These are phyloP conservation scores for Candida dajiaensis DNA, from an alignment of 805 yeast species.

Conservation along the genomic window DNA sequence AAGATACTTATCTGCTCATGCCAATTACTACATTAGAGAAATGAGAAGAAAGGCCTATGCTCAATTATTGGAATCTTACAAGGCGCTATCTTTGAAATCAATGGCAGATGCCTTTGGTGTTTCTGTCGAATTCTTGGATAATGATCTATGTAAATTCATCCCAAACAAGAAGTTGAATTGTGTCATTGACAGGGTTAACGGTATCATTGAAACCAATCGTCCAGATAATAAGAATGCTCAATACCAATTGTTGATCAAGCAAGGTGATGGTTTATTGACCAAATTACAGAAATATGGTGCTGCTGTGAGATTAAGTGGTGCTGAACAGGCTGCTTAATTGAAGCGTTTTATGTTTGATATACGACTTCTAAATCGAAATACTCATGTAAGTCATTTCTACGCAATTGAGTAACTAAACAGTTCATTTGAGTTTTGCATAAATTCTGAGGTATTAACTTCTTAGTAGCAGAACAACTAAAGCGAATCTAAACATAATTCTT, in stretches of 20 bases:
- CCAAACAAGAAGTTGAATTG: slow-evolving; percentile 93
- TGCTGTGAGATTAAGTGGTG: slow-evolving; percentile 91
- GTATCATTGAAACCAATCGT: slow-evolving; percentile 90
- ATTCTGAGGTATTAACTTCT: background rate
- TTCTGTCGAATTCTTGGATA: slow-evolving; percentile 78
- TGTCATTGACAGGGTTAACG: slow-evolving; percentile 92
- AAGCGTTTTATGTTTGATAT: no score
- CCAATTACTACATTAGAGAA: slow-evolving; percentile 82
- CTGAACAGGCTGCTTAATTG: slow-evolving; percentile 49
- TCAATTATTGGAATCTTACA: slow-evolving; percentile 90
- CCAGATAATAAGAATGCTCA: slow-evolving; percentile 96
- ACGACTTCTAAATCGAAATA: background rate
- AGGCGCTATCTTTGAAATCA: slow-evolving; percentile 79
- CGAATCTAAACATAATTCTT: slow-evolving; percentile 30
- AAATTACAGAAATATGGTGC: slow-evolving; percentile 96
- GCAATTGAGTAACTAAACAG: background rate
- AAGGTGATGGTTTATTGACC: slow-evolving; percentile 88
- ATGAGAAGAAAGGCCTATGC: slow-evolving; percentile 93
- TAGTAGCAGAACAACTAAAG: background rate
- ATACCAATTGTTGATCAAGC: slow-evolving; percentile 81
- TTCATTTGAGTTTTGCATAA: background rate
- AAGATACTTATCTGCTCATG: slow-evolving; percentile 68
- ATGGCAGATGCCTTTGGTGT: slow-evolving; percentile 96
- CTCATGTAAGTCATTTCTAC: background rate
- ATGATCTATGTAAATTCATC: slow-evolving; percentile 81